These are phyloP conservation scores for Vigna radiata DNA, from an alignment of 306 rosid genomes.

Conservation along the genomic window DNA sequence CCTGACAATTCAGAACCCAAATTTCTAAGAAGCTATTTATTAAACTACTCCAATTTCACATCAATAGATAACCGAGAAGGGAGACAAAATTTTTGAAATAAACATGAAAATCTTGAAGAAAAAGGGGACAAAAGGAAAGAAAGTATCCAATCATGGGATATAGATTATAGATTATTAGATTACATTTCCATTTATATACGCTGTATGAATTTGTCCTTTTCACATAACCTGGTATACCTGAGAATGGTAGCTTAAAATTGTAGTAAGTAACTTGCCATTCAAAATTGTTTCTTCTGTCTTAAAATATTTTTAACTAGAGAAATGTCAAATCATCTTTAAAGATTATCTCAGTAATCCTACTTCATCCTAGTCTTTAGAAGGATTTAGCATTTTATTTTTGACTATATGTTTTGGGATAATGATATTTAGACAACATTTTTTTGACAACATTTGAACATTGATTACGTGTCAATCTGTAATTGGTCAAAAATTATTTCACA, in stretches of 20 bases:
- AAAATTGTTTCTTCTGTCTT: constrained; percentile 22
- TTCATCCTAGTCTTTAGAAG: no score
- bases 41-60: constrained; percentile 29
- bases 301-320: constrained; percentile 33
- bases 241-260: constrained; percentile 17
- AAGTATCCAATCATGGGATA: constrained; percentile 28
- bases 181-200: constrained; percentile 7
- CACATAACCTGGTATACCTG: no score
- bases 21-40: constrained; percentile 23
- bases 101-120: constrained; percentile 1
- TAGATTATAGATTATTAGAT: constrained; percentile 1
- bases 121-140: constrained; percentile 4
- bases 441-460: no score
- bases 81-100: constrained; percentile 7
- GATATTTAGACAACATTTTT: no score
- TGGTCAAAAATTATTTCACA: no score
- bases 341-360: constrained; percentile 1
- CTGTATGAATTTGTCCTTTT: no score
- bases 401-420: no score
- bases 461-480: no score
- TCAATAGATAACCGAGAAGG: neutral
- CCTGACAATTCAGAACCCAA: constrained; percentile 8
- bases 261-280: constrained; percentile 25
- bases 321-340: constrained; percentile 30
- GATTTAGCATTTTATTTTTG: no score